Percentiles rank a stretch among this genome's conserved stretches.
Conservation (phyloP, 2,329 filamentous ascomycete species). For the Nigrospora sphaerica region DNA sequence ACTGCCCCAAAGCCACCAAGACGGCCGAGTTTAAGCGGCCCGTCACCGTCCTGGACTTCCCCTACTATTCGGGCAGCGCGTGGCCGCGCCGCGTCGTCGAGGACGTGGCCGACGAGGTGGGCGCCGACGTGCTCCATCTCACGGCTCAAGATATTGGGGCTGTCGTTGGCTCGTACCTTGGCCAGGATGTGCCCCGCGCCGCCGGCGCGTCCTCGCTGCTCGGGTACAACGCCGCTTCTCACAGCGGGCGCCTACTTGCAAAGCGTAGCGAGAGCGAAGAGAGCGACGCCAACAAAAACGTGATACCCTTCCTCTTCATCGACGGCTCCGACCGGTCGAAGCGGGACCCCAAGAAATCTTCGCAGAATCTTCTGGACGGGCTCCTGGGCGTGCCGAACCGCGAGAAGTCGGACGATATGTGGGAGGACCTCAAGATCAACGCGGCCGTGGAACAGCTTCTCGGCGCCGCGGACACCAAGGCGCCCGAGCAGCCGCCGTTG, state of each 20-base stretch:
- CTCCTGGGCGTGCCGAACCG: constrained; percentile 33
- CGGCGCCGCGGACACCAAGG: constrained; percentile 31
- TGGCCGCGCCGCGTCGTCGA: constrained; percentile 32
- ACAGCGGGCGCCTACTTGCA: constrained; percentile 36
- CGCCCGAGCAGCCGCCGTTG: constrained; percentile 36
- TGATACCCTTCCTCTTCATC: constrained; percentile 8
- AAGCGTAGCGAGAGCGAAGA: constrained; percentile 7
- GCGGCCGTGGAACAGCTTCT: constrained; percentile 51
- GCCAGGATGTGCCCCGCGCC: constrained; percentile 45
- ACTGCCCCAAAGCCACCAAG: constrained; percentile 14
- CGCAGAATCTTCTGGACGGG: constrained; percentile 32
- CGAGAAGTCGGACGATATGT: constrained; percentile 37
- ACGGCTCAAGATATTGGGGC: constrained; percentile 64
- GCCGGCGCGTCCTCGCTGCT: constrained; percentile 43
- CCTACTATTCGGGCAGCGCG: constrained; percentile 14
- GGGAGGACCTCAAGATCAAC: constrained; percentile 56
- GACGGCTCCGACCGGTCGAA: constrained; percentile 10
- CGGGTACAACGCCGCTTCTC: constrained; percentile 48
- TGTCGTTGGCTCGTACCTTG: constrained; percentile 63
- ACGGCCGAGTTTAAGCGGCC: constrained; percentile 17
- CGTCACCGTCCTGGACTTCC: constrained; percentile 17
- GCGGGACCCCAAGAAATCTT: constrained; percentile 16
- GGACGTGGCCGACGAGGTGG: constrained; percentile 52
- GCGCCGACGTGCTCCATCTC: constrained; percentile 61
- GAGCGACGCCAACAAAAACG: constrained; percentile 2